Evolutionary conservation across 2,329 filamentous ascomycete species (phyloP).

Genomic region (Lachnellula cervina): DNA sequence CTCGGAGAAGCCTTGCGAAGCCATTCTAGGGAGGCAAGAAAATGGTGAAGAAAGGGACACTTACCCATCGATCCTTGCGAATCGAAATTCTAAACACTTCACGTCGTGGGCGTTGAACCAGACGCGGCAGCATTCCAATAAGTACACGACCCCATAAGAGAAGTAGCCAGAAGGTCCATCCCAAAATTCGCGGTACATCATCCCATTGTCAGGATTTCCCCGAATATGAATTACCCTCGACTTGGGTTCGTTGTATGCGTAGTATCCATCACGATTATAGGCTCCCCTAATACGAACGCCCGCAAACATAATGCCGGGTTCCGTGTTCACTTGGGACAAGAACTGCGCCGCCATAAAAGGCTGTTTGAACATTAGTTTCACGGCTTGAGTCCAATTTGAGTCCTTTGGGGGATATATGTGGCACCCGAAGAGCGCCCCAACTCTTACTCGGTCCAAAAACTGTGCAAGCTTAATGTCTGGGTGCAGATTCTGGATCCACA

Average conservation of each 20-base stretch:
- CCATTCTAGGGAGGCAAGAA: too few species aligned
- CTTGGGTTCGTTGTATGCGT: background rate
- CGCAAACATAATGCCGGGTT: background rate
- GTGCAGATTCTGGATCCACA: conserved; percentile 3
- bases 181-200: background rate
- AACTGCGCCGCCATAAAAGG: background rate
- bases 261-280: conserved; percentile 5
- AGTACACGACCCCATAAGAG: conserved; percentile 1
- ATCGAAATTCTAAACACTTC: conserved; percentile 3
- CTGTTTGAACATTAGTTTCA: conserved; percentile 4
- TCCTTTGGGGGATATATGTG: background rate
- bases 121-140: background rate
- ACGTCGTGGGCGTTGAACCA: background rate
- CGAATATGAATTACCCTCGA: conserved; percentile 1
- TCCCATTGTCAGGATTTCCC: background rate
- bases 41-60: too few species aligned
- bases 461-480: background rate
- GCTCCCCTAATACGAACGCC: background rate
- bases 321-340: background rate
- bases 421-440: conserved; percentile 1
- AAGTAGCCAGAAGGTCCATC: background rate
- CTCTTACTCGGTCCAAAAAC: background rate
- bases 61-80: conserved; percentile 5
- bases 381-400: background rate
- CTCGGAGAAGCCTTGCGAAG: too few species aligned